phyloP scores from a whole-genome alignment of 305 asterid species.

The Rubia peregrina region DNA sequence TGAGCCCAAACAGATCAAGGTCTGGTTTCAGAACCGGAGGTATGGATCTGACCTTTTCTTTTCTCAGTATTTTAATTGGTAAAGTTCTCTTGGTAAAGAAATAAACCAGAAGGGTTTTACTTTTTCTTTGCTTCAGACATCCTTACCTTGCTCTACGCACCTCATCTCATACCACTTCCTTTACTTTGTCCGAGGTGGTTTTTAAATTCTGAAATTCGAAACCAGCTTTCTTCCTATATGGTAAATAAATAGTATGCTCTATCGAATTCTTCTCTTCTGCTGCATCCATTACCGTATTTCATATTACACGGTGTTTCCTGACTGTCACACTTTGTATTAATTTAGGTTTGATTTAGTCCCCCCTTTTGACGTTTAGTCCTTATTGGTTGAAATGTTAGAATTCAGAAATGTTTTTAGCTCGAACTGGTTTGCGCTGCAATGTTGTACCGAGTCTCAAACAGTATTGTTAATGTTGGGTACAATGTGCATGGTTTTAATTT shows the following conservation, averaged over 20 bases:
- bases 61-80: neutral
- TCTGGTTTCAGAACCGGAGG: conserved; percentile 99
- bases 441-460: neutral
- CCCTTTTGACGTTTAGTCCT: neutral
- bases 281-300: neutral
- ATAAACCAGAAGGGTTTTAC: neutral
- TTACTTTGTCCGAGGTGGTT: neutral
- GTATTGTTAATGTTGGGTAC: neutral
- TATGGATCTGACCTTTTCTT: conserved; percentile 21
- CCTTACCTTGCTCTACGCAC: neutral
- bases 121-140: neutral
- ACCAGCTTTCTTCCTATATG: neutral
- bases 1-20: conserved; percentile 97
- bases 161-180: neutral
- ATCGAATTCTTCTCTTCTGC: neutral
- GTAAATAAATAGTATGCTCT: neutral
- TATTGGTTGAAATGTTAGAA: neutral
- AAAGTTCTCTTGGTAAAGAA: neutral
- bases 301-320: neutral
- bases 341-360: neutral
- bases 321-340: neutral
- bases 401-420: neutral
- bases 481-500: neutral
- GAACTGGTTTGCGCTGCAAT: neutral
- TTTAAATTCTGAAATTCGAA: neutral